phyloP scores from a whole-genome alignment of 495 filamentous ascomycete genomes.

The Diplogelasinospora grovesii region DNA sequence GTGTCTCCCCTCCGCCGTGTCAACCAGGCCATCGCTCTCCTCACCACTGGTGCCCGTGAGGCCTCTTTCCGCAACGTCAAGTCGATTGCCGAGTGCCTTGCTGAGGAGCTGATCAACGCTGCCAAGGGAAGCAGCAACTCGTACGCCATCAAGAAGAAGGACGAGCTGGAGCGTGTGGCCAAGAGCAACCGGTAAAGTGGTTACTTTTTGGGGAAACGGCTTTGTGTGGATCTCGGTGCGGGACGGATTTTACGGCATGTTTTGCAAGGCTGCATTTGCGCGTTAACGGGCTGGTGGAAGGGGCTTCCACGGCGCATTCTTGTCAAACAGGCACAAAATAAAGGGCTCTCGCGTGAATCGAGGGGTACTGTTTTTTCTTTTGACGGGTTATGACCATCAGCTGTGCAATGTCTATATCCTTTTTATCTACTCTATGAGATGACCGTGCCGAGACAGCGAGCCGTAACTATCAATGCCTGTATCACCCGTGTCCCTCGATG shows the following conservation, averaged over 20 bases:
- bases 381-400: constrained; percentile 7
- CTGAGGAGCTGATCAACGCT: constrained; percentile 99
- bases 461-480: too few relatives aligned
- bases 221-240: constrained; percentile 20
- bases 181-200: constrained; percentile 93
- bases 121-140: constrained; percentile 99
- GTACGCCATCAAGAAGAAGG: constrained; percentile 99
- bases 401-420: too few relatives aligned
- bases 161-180: constrained; percentile 99
- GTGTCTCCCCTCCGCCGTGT: constrained; percentile 97
- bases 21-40: constrained; percentile 97
- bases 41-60: constrained; percentile 96
- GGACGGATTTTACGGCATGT: constrained; percentile 41
- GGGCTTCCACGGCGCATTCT: constrained; percentile 39
- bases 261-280: constrained; percentile 43
- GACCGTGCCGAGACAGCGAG: too few relatives aligned
- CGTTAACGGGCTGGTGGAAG: constrained; percentile 40
- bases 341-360: constrained; percentile 31
- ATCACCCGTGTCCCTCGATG: too few relatives aligned
- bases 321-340: constrained; percentile 41
- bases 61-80: constrained; percentile 98
- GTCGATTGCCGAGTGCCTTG: constrained; percentile 95
- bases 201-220: constrained; percentile 27
- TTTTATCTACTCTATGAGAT: too few relatives aligned
- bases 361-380: constrained; percentile 18